Evolutionary conservation across 352 stramenopile genomes (phyloP).

Genomic region (Globisporangium heterothallicum): DNA sequence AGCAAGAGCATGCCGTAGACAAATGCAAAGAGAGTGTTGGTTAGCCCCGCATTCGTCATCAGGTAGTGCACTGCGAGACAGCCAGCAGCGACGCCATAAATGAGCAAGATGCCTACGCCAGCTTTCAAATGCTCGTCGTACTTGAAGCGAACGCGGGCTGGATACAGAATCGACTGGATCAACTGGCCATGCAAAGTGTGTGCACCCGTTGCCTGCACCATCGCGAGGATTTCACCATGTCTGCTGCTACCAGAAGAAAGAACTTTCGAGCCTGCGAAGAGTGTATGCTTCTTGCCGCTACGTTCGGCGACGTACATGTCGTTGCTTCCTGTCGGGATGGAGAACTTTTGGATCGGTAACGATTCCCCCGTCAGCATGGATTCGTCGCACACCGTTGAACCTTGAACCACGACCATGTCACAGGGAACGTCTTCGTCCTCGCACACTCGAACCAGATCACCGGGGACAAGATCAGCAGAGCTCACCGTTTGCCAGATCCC

Average conservation of each 20-base stretch:
- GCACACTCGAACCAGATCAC: constrained; percentile 36
- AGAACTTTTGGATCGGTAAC: constrained; percentile 69
- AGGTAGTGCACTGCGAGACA: constrained; percentile 18
- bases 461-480: constrained; percentile 28
- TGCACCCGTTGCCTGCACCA: constrained; percentile 52
- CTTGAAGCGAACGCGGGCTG: constrained; percentile 43
- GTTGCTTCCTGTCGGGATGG: constrained; percentile 32
- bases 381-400: constrained; percentile 54
- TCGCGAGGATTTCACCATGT: constrained; percentile 40
- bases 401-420: constrained; percentile 49
- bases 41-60: constrained; percentile 34
- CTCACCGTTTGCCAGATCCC: constrained; percentile 29
- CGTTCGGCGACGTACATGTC: constrained; percentile 17
- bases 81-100: constrained; percentile 44
- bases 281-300: constrained; percentile 31
- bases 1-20: constrained; percentile 37
- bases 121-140: constrained; percentile 78
- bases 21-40: constrained; percentile 51
- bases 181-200: constrained; percentile 68
- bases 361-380: constrained; percentile 74
- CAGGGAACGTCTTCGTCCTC: constrained; percentile 47
- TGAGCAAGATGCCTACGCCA: constrained; percentile 52
- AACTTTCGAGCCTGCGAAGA: constrained; percentile 58
- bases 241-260: constrained; percentile 25
- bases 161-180: constrained; percentile 66